Conservation (phyloP, 768 basidiomycete genomes). For the Calocybe gangraenosa region DNA sequence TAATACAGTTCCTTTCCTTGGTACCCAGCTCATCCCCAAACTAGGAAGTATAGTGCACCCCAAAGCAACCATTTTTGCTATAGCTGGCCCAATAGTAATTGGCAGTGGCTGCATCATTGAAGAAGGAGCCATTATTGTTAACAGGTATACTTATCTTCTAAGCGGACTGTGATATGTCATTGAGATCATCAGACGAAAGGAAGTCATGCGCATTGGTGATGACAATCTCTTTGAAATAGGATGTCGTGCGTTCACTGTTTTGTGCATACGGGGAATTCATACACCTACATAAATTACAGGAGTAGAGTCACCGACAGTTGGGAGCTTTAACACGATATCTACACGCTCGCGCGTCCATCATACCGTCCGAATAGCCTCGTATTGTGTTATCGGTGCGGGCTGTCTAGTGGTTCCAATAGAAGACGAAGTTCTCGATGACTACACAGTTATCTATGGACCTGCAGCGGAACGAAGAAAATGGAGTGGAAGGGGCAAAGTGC, state of each 20-base stretch:
- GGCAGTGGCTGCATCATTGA: slow-evolving; percentile 89
- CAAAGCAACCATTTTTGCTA: slow-evolving; percentile 89
- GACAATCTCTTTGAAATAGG: slow-evolving; percentile 94
- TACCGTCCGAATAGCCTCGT: slow-evolving; percentile 71
- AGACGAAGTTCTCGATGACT: slow-evolving; percentile 75
- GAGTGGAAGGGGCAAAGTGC: slow-evolving; percentile 81
- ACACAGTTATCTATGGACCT: slow-evolving; percentile 81
- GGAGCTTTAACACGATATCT: slow-evolving; percentile 82
- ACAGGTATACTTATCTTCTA: slow-evolving; percentile 46
- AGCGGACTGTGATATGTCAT: not conserved
- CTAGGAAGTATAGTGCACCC: slow-evolving; percentile 87
- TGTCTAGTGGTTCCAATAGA: slow-evolving; percentile 77
- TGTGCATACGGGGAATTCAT: not conserved
- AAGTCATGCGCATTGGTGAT: slow-evolving; percentile 91
- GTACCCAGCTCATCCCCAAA: not conserved
- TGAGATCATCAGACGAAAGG: slow-evolving; percentile 48
- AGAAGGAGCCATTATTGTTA: slow-evolving; percentile 86
- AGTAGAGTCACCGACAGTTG: slow-evolving; percentile 81
- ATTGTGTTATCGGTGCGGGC: slow-evolving; percentile 80
- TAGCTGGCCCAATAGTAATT: slow-evolving; percentile 87
- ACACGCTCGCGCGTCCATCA: slow-evolving; percentile 82
- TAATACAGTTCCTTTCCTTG: not conserved
- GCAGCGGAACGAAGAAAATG: slow-evolving; percentile 71
- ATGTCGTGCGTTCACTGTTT: slow-evolving; percentile 65
- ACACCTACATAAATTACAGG: slow-evolving; percentile 40